These are phyloP conservation scores for Hypericum perforatum DNA, from an alignment of 345 rosid species.

Conservation along the genomic window DNA sequence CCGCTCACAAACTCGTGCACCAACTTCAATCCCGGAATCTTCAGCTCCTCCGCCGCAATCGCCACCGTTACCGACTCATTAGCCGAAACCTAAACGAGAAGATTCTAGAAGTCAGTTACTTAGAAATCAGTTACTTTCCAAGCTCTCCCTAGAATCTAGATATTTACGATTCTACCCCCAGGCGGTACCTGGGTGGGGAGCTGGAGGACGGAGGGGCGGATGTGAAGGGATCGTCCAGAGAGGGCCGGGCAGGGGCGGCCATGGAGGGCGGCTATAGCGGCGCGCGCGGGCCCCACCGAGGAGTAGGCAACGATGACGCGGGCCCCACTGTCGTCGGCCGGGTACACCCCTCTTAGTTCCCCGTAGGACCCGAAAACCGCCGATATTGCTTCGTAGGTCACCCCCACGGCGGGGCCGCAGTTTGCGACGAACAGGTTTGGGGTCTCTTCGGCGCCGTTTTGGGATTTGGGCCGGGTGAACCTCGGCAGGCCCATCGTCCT, in stretches of 20 bases:
- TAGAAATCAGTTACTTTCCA: neutral
- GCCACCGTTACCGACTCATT: conserved; percentile 43
- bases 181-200: conserved; percentile 34
- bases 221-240: conserved; percentile 58
- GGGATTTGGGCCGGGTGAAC: conserved; percentile 42
- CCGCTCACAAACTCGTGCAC: conserved; percentile 50
- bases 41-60: conserved; percentile 45
- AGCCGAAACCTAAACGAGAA: conserved; percentile 20
- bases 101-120: neutral
- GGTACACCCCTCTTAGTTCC: conserved; percentile 48
- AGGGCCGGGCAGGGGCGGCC: conserved; percentile 55
- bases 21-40: conserved; percentile 72
- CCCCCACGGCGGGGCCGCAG: conserved; percentile 85
- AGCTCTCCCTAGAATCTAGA: too few relatives aligned
- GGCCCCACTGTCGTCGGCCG: conserved; percentile 82
- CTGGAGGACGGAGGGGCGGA: conserved; percentile 57
- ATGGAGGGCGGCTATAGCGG: conserved; percentile 44
- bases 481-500: conserved; percentile 21
- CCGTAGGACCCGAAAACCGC: conserved; percentile 60
- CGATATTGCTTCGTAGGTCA: conserved; percentile 43
- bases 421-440: conserved; percentile 76
- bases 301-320: conserved; percentile 67
- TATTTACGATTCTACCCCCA: too few relatives aligned
- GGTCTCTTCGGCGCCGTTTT: conserved; percentile 24
- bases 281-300: conserved; percentile 39